Evolutionary conservation across 345 rosid species (phyloP).

Genomic region (Abelmoschus esculentus): DNA sequence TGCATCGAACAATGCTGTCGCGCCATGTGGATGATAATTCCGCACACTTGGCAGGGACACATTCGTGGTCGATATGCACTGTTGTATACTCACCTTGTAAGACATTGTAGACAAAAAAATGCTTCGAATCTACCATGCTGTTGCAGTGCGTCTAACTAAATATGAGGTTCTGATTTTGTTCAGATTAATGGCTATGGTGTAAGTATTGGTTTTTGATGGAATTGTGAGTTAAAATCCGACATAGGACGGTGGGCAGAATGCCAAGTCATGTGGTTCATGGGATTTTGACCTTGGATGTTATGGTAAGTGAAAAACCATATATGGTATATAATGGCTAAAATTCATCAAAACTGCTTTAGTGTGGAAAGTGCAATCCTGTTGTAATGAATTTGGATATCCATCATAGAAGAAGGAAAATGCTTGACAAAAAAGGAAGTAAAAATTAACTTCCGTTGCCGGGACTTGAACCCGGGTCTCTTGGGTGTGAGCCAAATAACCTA

Average conservation of each 20-base stretch:
- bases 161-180: conserved; percentile 22
- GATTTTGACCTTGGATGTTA: neutral
- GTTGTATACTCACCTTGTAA: no score
- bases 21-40: conserved; percentile 66
- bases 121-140: no score
- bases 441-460: conserved; percentile 43
- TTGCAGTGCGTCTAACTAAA: neutral
- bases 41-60: neutral
- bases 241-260: neutral
- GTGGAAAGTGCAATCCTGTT: neutral
- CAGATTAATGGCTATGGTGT: conserved; percentile 24
- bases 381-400: neutral
- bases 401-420: neutral
- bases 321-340: no score
- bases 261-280: conserved; percentile 15
- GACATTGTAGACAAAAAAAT: no score
- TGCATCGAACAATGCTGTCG: conserved; percentile 29
- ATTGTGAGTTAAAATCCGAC: conserved; percentile 6
- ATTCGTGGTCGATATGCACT: conserved; percentile 25
- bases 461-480: conserved; percentile 64
- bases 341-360: neutral
- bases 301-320: neutral
- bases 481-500: conserved; percentile 79
- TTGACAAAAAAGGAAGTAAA: neutral
- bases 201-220: conserved; percentile 14